phyloP scores from a whole-genome alignment of 441 rosid genomes.

The Bruguiera hainesii region DNA sequence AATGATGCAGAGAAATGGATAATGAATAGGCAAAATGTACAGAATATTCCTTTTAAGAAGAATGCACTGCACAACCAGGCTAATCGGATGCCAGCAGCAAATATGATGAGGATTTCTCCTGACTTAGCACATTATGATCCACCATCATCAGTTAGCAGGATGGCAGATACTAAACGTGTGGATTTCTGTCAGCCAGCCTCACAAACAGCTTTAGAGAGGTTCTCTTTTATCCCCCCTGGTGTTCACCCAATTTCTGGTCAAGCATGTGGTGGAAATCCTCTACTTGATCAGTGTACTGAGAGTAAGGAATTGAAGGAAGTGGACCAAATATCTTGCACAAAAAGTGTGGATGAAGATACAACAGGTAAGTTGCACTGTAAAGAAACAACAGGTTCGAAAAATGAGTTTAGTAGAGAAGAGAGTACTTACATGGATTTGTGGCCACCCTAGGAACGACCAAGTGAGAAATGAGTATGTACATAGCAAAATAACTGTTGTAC shows the following conservation, averaged over 20 bases:
- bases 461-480: no score
- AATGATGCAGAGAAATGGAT: conserved; percentile 99
- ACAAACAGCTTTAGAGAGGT: conserved; percentile 46
- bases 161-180: conserved; percentile 42
- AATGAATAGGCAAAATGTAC: conserved; percentile 59
- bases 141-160: conserved; percentile 31
- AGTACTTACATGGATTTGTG: no score
- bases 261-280: conserved; percentile 34
- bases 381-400: no score
- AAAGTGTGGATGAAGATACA: conserved; percentile 36
- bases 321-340: conserved; percentile 23
- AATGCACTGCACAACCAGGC: conserved; percentile 46
- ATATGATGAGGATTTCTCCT: conserved; percentile 56
- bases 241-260: conserved; percentile 34
- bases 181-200: conserved; percentile 51
- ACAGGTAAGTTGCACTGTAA: conserved; percentile 37
- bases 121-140: conserved; percentile 50
- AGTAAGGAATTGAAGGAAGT: conserved; percentile 51
- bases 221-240: conserved; percentile 48
- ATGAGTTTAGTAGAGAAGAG: no score
- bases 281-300: conserved; percentile 43
- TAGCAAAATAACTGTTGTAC: no score
- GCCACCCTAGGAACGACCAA: no score
- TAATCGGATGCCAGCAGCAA: conserved; percentile 42
- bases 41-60: conserved; percentile 48